Evolutionary conservation across 2,329 filamentous ascomycete species (phyloP).

Genomic region (Raffaelea arxii): DNA sequence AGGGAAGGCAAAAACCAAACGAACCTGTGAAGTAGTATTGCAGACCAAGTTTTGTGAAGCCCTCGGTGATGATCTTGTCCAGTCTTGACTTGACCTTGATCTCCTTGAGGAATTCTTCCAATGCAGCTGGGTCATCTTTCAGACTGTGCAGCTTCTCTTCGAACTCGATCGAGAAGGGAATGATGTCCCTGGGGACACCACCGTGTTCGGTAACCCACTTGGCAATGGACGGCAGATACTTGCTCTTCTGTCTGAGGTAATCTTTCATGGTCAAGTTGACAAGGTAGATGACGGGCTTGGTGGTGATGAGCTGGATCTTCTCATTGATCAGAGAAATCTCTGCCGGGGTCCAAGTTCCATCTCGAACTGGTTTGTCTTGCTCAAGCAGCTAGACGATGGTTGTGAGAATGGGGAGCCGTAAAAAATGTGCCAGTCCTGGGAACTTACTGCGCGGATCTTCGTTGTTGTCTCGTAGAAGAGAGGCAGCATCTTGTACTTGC

Average conservation of each 20-base stretch:
- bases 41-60: slow-evolving; percentile 32
- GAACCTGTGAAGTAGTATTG: slow-evolving; percentile 34
- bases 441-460: slow-evolving; percentile 25
- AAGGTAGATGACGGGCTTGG: slow-evolving; percentile 34
- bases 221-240: slow-evolving; percentile 32
- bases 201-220: slow-evolving; percentile 36
- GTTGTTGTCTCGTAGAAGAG: slow-evolving; percentile 32
- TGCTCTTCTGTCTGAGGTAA: slow-evolving; percentile 35
- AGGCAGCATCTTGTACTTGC: slow-evolving; percentile 35
- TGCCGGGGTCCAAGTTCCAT: slow-evolving; percentile 31
- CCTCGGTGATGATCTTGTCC: slow-evolving; percentile 33
- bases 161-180: slow-evolving; percentile 35
- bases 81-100: slow-evolving; percentile 30
- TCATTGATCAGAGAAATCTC: slow-evolving; percentile 36
- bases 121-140: slow-evolving; percentile 24
- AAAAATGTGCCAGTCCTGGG: background rate
- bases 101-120: slow-evolving; percentile 26
- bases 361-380: slow-evolving; percentile 29
- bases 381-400: slow-evolving; percentile 23
- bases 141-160: slow-evolving; percentile 31
- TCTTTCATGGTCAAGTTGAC: slow-evolving; percentile 38
- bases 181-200: slow-evolving; percentile 28
- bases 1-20: slow-evolving; percentile 1
- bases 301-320: slow-evolving; percentile 34
- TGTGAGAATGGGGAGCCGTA: slow-evolving; percentile 2